Percentiles rank a stretch among this genome's conserved stretches.
Conservation (phyloP, 208 protist species). For the Trypanosoma caninum region DNA sequence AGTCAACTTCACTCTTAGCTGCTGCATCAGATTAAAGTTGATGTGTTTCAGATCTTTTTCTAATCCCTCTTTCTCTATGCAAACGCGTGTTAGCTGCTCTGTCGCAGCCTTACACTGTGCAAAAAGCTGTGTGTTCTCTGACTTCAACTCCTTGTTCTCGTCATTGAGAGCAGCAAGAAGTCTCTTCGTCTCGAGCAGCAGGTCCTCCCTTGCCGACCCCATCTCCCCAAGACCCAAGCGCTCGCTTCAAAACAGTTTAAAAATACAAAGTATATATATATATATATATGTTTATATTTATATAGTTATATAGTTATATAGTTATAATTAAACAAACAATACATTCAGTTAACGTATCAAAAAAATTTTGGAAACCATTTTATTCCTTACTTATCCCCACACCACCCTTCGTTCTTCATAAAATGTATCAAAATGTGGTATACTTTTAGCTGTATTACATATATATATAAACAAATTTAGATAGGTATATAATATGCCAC, state of each 20-base stretch:
- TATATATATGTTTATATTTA: no score
- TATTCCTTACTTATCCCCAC: no score
- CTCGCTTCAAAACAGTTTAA: no score
- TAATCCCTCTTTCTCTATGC: conserved; percentile 11
- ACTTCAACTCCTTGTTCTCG: conserved; percentile 30
- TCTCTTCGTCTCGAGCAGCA: conserved; percentile 19
- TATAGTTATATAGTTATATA: no score
- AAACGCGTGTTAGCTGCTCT: conserved; percentile 1
- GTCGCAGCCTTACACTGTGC: conserved; percentile 4
- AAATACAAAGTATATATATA: no score
- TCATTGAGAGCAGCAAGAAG: conserved; percentile 25
- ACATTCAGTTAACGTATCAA: no score
- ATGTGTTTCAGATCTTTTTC: conserved; percentile 27
- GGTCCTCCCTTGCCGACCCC: conserved; percentile 7
- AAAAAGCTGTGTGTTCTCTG: conserved; percentile 20
- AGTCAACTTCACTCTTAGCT: conserved; percentile 21
- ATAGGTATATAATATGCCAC: neutral
- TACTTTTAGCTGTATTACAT: neutral
- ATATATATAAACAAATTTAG: neutral
- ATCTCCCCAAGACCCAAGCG: neutral
- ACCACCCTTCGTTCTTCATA: no score
- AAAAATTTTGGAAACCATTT: conserved; percentile 1
- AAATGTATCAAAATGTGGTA: no score
- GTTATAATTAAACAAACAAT: no score
- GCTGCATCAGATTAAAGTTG: conserved; percentile 33